These are phyloP conservation scores for Septoria petroselini DNA, from an alignment of 2,329 filamentous ascomycete species.

Conservation along the genomic window DNA sequence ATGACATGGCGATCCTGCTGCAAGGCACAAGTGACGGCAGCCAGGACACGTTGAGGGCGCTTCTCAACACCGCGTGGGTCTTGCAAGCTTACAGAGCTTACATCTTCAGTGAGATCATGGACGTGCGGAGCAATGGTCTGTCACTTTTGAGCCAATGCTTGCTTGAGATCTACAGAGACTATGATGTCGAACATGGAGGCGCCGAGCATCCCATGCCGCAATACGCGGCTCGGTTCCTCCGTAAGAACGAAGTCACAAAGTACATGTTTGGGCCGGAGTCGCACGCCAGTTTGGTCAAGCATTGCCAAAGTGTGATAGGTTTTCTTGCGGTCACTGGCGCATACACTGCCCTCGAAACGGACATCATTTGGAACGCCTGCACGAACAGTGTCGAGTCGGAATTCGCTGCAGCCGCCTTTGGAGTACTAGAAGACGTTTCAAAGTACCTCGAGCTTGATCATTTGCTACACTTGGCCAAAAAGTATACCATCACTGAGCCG, in stretches of 20 bases:
- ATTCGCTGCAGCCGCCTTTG: slow-evolving; percentile 74
- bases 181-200: slow-evolving; percentile 18
- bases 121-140: slow-evolving; percentile 76
- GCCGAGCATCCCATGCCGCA: slow-evolving; percentile 56
- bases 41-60: slow-evolving; percentile 38
- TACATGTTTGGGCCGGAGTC: slow-evolving; percentile 90
- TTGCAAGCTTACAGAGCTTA: slow-evolving; percentile 67
- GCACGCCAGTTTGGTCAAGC: slow-evolving; percentile 81
- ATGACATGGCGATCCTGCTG: slow-evolving; percentile 7
- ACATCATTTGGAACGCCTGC: slow-evolving; percentile 80
- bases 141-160: slow-evolving; percentile 70
- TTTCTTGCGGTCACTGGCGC: slow-evolving; percentile 78
- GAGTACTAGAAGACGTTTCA: slow-evolving; percentile 58
- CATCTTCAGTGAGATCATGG: slow-evolving; percentile 83
- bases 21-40: slow-evolving; percentile 22
- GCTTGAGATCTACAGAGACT: slow-evolving; percentile 61
- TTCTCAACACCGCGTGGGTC: slow-evolving; percentile 64
- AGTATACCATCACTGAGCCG: slow-evolving; percentile 54
- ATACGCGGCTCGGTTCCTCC: slow-evolving; percentile 67
- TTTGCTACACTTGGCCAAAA: slow-evolving; percentile 66
- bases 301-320: slow-evolving; percentile 78
- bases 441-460: slow-evolving; percentile 43
- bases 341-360: slow-evolving; percentile 69
- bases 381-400: slow-evolving; percentile 77
- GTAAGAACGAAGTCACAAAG: slow-evolving; percentile 68